These are phyloP conservation scores for Berberis vulgaris DNA, from an alignment of 164 flowering plant species.

Conservation along the genomic window DNA sequence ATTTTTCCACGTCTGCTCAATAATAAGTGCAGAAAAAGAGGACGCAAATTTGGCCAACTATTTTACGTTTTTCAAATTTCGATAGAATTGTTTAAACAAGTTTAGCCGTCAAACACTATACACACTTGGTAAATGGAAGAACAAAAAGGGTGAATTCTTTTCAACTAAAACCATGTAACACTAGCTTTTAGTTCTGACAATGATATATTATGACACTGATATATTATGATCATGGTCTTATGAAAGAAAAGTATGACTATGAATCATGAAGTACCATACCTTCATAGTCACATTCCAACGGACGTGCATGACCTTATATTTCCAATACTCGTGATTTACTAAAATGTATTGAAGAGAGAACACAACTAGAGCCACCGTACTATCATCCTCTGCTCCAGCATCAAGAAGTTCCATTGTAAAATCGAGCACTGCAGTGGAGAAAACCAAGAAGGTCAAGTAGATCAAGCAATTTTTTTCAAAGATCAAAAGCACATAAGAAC, in stretches of 20 bases:
- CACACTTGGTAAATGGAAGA: too few relatives aligned
- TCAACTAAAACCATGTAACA: too few relatives aligned
- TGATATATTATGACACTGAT: too few relatives aligned
- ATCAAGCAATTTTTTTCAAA: not conserved
- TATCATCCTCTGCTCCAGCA: slow-evolving; percentile 57
- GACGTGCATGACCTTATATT: slow-evolving; percentile 60
- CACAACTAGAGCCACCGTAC: slow-evolving; percentile 45
- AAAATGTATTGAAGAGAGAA: slow-evolving; percentile 79
- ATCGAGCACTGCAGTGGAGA: slow-evolving; percentile 63
- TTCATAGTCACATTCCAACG: slow-evolving; percentile 84
- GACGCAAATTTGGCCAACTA: too few relatives aligned
- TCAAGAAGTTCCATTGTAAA: slow-evolving; percentile 70
- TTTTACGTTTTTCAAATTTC: too few relatives aligned
- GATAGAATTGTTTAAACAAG: too few relatives aligned
- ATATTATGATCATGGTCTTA: too few relatives aligned
- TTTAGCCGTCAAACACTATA: too few relatives aligned
- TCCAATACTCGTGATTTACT: slow-evolving; percentile 89
- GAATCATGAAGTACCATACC: slow-evolving; percentile 24
- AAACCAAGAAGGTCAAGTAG: not conserved
- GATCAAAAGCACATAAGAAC: not conserved
- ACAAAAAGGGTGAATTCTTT: too few relatives aligned
- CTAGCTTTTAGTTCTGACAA: too few relatives aligned
- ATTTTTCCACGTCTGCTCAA: too few relatives aligned
- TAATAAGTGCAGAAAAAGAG: too few relatives aligned
- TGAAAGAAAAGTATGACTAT: not conserved